A percentile compares a stretch with the other conserved stretches of the same genome.
Evolutionary conservation across 306 rosid genomes (phyloP).

Genomic region (Casuarina cunninghamiana): DNA sequence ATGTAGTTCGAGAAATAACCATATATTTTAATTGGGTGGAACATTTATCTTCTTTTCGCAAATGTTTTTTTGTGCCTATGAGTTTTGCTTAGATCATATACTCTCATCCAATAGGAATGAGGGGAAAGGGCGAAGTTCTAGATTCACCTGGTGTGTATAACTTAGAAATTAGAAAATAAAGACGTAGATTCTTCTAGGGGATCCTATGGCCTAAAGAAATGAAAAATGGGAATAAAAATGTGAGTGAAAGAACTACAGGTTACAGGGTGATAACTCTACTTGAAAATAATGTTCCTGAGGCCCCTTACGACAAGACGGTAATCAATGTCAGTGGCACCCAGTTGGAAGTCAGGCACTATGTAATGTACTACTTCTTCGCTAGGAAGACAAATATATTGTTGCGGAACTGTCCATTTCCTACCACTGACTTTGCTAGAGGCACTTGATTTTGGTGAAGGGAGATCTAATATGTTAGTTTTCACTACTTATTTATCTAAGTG

Average conservation of each 20-base stretch:
- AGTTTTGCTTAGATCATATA: neutral
- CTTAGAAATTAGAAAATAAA: neutral
- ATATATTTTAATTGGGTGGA: neutral
- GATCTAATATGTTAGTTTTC: too few species aligned
- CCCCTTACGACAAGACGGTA: too few species aligned
- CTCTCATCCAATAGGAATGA: neutral
- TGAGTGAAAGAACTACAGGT: too few species aligned
- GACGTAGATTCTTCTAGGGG: too few species aligned
- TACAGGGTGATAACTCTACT: too few species aligned
- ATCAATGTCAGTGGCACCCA: neutral
- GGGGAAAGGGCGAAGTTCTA: neutral
- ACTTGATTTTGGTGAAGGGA: too few species aligned
- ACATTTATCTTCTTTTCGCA: neutral
- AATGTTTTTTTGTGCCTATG: neutral
- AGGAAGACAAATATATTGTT: neutral
- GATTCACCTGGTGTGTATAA: neutral
- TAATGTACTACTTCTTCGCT: neutral
- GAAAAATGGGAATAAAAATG: too few species aligned
- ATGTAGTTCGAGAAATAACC: constrained; percentile 4
- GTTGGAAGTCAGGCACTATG: neutral
- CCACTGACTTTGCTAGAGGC: too few species aligned
- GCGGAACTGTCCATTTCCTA: neutral
- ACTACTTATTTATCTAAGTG: neutral
- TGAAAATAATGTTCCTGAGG: too few species aligned
- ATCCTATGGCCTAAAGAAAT: too few species aligned